Base-by-base conservation (phyloP, 169 alveolate genomes). In the Plasmodium fragile region DNA sequence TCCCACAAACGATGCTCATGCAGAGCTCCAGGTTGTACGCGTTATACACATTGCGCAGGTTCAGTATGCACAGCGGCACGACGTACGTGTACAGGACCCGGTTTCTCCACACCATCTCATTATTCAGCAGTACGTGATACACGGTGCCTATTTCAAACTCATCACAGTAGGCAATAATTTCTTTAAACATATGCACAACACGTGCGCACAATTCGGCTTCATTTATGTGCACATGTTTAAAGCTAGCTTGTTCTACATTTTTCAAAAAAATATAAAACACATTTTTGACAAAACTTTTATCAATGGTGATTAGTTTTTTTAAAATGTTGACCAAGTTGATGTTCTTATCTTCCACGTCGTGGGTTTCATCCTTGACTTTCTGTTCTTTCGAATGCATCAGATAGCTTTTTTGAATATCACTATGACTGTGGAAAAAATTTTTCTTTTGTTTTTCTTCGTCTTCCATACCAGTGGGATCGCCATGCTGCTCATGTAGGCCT, bases 281-380 rank as follows among this genome's bases (percentile, higher is more conserved):
- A 79, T 91, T 91, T 91, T 91, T 91, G 8, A 91, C 94, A 70
- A 91, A 80, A 91, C 92, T 80, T 80, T 81, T 91, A 91, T 81
- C 73, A 65, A 91, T 91, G 52, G 72, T 49, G 34, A 91, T 91
- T 59, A 91, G 53, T 91, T 80, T 91, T 91, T 91, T 79, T 70
- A 91, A 81, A 5, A 91, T 18, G 41, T 70, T 81, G 30, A 91
- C 71, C 77, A 71, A 84, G 73, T 91, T 69, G 16, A 70, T 81
- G 52, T 83, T n/a, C 8, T 73, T 8, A 28, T 22, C 45, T 13
- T n/a, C 70, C 18, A n/a, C 41, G 11, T 70, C 25, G 28, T 81
- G 34, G 4, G 16, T 45, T 49, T 4, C 43, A 36, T 28, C 43
- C 90, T 7, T 28, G 55, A 3, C 81, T 8, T 22, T 11, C 82